These are phyloP conservation scores for Fomitopsis schrenkii DNA, from an alignment of 1,284 basidiomycete species.

Conservation along the genomic window DNA sequence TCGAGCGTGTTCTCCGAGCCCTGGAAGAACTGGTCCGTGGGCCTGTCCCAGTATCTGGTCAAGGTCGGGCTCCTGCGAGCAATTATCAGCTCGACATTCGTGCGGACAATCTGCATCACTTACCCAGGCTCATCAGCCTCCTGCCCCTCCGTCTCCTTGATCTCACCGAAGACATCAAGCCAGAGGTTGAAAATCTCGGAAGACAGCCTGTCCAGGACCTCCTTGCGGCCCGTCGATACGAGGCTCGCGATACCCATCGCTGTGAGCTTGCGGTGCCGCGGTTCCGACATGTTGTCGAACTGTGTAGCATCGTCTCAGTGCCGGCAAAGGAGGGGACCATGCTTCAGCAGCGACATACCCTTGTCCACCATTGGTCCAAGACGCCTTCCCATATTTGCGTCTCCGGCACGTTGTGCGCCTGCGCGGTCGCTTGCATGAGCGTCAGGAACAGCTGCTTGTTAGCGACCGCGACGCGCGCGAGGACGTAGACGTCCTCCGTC, in stretches of 20 bases:
- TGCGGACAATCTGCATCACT: conserved; percentile 21
- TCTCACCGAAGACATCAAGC: conserved; percentile 86
- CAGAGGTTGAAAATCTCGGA: conserved; percentile 84
- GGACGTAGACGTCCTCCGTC: conserved; percentile 62
- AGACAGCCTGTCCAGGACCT: conserved; percentile 66
- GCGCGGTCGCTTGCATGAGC: conserved; percentile 58
- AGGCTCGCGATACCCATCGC: conserved; percentile 74
- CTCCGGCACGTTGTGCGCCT: conserved; percentile 44
- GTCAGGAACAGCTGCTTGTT: conserved; percentile 63
- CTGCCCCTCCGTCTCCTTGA: conserved; percentile 62
- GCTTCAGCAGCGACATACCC: conserved; percentile 38
- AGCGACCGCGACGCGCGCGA: conserved; percentile 64
- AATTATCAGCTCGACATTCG: background rate
- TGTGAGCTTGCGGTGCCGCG: conserved; percentile 65
- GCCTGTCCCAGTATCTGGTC: conserved; percentile 65
- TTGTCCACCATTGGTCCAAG: conserved; percentile 77
- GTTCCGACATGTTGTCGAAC: conserved; percentile 86
- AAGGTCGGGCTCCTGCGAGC: conserved; percentile 23
- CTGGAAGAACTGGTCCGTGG: conserved; percentile 48
- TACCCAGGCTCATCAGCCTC: conserved; percentile 29
- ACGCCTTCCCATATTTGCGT: conserved; percentile 56
- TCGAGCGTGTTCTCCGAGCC: conserved; percentile 63
- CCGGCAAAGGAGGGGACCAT: background rate
- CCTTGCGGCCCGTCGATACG: conserved; percentile 62
- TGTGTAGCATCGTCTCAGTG: conserved; percentile 27